Base-by-base conservation (phyloP, 2,329 filamentous ascomycete genomes). In the Ceratocystis lukuohia region DNA sequence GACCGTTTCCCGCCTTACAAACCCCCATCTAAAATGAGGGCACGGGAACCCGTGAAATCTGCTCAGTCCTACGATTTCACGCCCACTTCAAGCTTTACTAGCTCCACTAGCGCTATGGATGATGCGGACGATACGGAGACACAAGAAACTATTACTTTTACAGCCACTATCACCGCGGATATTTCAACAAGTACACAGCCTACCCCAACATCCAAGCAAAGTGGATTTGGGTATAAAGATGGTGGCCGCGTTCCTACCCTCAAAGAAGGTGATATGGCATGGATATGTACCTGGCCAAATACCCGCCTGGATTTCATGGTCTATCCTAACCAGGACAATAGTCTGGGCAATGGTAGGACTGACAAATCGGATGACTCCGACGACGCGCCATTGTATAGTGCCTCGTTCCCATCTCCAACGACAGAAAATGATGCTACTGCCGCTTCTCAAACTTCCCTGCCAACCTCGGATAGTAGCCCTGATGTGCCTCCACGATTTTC, bases 241-340 rank as follows among this genome's bases (percentile, higher is more conserved):
- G 73, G 75, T 12, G 79, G 78, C 66, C 73, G 73, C 0, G 65
- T 77, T 20, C 63, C 65, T 3, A 63, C 66, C 12, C 64, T 76
- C 0, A 71, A 76, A 67, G 72, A 73, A 0, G 82, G 82, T 1
- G 81, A 84, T 61, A 80, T 75, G 67, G 79, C 80, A 0, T 85
- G 83, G 83, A 76, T 85, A 25, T 85, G 83, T 71, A 80, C 76
- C 1, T 85, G 83, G 82, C 80, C 81, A 1, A 75, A 78, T 33
- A 84, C 81, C 0, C 75, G 77, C 2, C 74, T 85, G 4, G 82
- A 85, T 64, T 73, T 84, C 2, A 83, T 84, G 69, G 80, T 85
- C 50, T 85, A 84, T 69, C 77, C 81, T 0, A 74, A 75, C 28
- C 80, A 84, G 69, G 82, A 80, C 70, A 77, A 75, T 65, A 81